Conservation (phyloP, 257 asterid species). For the Petrea volubilis region DNA sequence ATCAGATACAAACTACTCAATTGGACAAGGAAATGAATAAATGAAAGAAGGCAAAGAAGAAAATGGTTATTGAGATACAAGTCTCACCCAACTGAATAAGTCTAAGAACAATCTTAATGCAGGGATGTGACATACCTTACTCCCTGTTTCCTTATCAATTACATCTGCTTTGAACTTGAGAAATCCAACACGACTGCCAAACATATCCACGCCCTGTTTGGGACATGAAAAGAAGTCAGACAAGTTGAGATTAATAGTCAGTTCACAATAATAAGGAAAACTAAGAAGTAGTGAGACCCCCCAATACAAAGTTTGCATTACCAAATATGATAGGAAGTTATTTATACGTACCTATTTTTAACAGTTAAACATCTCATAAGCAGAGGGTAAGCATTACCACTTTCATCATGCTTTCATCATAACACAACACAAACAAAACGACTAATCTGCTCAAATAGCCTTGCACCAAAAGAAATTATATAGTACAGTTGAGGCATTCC, state of each 20-base stretch:
- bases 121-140: conserved; percentile 44
- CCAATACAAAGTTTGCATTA: neutral
- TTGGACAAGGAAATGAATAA: conserved; percentile 6
- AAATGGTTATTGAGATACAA: neutral
- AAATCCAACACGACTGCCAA: conserved; percentile 92
- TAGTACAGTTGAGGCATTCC: neutral
- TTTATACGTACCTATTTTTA: neutral
- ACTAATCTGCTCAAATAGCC: neutral
- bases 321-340: neutral
- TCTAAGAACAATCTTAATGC: conserved; percentile 4
- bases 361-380: neutral
- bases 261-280: conserved; percentile 2
- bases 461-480: neutral
- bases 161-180: conserved; percentile 88
- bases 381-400: neutral
- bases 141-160: conserved; percentile 71
- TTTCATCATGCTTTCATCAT: conserved; percentile 7
- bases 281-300: neutral
- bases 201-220: conserved; percentile 86
- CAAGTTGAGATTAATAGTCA: conserved; percentile 1
- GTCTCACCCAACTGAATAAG: neutral
- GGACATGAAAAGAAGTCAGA: conserved; percentile 22
- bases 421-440: conserved; percentile 4
- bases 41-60: no score
- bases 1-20: no score